Conservation (phyloP, 306 rosid species). For the Argentina anserina region DNA sequence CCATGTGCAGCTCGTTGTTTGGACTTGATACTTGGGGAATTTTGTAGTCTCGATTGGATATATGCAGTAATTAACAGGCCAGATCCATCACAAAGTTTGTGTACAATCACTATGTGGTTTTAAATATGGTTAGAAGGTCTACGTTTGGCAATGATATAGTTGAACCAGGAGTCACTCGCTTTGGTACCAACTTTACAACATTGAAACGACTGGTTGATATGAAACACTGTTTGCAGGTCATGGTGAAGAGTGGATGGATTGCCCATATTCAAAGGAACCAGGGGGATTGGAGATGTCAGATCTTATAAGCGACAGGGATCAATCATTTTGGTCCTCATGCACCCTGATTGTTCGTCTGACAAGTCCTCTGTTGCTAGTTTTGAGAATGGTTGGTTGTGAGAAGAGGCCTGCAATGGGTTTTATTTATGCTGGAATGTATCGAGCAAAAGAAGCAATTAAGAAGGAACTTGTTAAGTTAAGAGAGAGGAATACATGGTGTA, state of each 20-base stretch:
- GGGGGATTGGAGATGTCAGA: conserved; percentile 84
- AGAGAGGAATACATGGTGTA: conserved; percentile 75
- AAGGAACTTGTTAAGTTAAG: conserved; percentile 56
- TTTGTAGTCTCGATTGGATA: conserved; percentile 73
- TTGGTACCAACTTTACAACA: conserved; percentile 59
- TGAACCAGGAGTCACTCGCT: conserved; percentile 57
- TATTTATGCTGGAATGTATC: conserved; percentile 74
- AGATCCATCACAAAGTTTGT: conserved; percentile 74
- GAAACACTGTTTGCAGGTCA: conserved; percentile 70
- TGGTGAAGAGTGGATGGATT: conserved; percentile 87
- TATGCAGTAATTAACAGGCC: conserved; percentile 60
- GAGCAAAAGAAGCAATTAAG: conserved; percentile 78
- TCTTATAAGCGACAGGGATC: conserved; percentile 53
- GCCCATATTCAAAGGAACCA: conserved; percentile 69
- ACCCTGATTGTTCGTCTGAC: conserved; percentile 57
- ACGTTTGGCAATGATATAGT: conserved; percentile 72
- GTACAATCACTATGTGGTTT: conserved; percentile 60
- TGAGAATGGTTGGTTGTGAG: conserved; percentile 60
- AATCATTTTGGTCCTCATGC: conserved; percentile 88
- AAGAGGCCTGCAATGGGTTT: conserved; percentile 89
- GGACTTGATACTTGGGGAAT: conserved; percentile 68
- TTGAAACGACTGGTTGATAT: conserved; percentile 77
- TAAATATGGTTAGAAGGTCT: conserved; percentile 74
- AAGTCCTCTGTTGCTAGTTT: conserved; percentile 63
- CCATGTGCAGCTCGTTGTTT: conserved; percentile 66